phyloP scores from a whole-genome alignment of 495 filamentous ascomycete genomes.

The Penicillium paxilli region DNA sequence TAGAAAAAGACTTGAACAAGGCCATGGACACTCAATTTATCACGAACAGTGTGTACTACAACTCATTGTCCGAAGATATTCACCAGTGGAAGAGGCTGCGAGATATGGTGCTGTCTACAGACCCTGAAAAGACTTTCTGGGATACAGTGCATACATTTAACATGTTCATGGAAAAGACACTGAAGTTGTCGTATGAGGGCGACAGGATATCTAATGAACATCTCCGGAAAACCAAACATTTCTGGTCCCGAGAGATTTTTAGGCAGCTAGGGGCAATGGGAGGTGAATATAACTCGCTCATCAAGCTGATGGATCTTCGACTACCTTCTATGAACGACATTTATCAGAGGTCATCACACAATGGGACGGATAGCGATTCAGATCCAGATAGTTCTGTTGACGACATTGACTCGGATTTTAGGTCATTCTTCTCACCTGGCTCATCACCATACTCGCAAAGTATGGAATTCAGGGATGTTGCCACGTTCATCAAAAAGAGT shows the following conservation, averaged over 20 bases:
- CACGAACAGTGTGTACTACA: neutral
- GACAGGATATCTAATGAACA: neutral
- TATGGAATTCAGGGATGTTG: neutral
- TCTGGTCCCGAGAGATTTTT: neutral
- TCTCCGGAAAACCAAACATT: neutral
- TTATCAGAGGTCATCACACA: neutral
- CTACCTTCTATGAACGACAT: neutral
- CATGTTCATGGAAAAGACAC: neutral
- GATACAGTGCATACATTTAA: neutral
- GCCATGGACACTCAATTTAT: neutral
- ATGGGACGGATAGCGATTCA: neutral
- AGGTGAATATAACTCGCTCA: neutral
- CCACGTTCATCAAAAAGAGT: neutral
- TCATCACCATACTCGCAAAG: neutral
- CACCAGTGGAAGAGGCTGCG: neutral
- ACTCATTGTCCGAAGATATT: neutral
- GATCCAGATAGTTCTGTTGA: neutral
- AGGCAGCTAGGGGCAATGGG: neutral
- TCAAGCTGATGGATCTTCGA: neutral
- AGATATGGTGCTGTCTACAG: neutral
- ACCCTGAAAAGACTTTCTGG: neutral
- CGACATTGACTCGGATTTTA: neutral
- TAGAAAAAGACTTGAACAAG: neutral
- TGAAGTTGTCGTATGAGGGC: neutral
- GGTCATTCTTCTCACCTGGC: neutral